Base-by-base conservation (phyloP, 495 filamentous ascomycete species). In the Apodospora peruviana region DNA sequence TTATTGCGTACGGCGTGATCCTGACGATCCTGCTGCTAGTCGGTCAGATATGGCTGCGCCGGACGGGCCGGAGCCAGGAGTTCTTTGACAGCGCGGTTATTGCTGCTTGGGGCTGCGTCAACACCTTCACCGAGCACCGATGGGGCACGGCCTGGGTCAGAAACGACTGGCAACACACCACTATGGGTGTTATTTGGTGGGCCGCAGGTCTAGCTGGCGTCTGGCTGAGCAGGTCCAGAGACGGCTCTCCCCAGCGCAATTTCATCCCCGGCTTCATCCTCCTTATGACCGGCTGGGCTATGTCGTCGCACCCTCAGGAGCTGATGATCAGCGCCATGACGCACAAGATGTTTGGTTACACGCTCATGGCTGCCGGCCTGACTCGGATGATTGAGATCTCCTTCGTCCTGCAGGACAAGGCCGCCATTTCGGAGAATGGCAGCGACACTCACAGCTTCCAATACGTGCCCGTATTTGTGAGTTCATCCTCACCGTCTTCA, bases 111-210 rank as follows among this genome's bases (percentile, higher is more conserved):
- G 93, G 93, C 36, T 88, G 87, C 62, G 83, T 98, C 66, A 98
- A 97, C 64, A 97, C 94, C 32, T 97, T 98, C 63, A 97, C 94
- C 14, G 93, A 97, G 65, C 93, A 98, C 65, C 79, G 87, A 29
- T 98, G 93, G 93, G 94, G 94, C 29, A 70, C 73, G 0, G 72
- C 78, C 2, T 98, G 93, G 93, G 91, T 86, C n/a, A 79, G 80
- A 59, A 96, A 96, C 60, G 93, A 98, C 64, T 81, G 95, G 65
- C 93, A 98, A 64, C 94, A 97, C 61, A 98, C 93, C 0, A 85
- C 84, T 10, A 98, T 97, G 94, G 93, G 93, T 23, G 80, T 98
- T 50, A 82, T 98, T 45, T 98, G 93, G 93, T 96, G 90, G 90
- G 85, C 81, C 59, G 91, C 94, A 16, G 93, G 93, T 16, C 70